Conservation (phyloP, 768 basidiomycete genomes). For the Leccinum truebloodii region DNA sequence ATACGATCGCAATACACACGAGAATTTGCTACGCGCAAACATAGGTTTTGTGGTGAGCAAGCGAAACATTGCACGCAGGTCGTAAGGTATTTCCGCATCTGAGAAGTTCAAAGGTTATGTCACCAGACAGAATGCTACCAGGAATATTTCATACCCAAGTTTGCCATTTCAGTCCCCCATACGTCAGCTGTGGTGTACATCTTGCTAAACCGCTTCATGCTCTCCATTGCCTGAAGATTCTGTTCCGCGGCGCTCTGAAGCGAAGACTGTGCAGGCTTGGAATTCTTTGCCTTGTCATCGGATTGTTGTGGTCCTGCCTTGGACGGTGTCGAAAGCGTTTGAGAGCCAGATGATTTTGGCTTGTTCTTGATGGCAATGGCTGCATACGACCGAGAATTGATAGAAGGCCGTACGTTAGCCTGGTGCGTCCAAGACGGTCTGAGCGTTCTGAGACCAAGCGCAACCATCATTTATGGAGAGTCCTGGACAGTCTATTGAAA, state of each 20-base stretch:
- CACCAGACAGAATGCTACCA: neutral
- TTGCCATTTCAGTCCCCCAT: conserved; percentile 36
- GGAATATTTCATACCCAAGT: conserved; percentile 22
- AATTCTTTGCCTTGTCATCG: conserved; percentile 8
- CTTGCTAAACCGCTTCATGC: conserved; percentile 34
- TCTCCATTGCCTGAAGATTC: conserved; percentile 38
- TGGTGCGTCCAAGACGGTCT: conserved; percentile 26
- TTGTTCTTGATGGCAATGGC: conserved; percentile 17
- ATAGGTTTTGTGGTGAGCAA: conserved; percentile 15
- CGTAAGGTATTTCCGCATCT: conserved; percentile 36
- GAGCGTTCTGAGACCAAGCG: conserved; percentile 8
- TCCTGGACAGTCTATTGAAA: conserved; percentile 1
- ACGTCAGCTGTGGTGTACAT: conserved; percentile 49
- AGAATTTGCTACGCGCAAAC: conserved; percentile 22
- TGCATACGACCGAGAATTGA: conserved; percentile 21
- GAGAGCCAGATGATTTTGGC: conserved; percentile 9
- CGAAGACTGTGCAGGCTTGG: conserved; percentile 16
- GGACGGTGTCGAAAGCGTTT: conserved; percentile 3
- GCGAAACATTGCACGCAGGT: conserved; percentile 24
- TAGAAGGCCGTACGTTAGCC: conserved; percentile 25
- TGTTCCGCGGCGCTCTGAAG: conserved; percentile 35
- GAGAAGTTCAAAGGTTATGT: neutral
- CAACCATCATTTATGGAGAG: conserved; percentile 11
- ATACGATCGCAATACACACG: conserved; percentile 18
- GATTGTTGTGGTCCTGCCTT: conserved; percentile 11